phyloP scores from a whole-genome alignment of 1,139 yeast species.

The Nakaseomyces sp. region DNA sequence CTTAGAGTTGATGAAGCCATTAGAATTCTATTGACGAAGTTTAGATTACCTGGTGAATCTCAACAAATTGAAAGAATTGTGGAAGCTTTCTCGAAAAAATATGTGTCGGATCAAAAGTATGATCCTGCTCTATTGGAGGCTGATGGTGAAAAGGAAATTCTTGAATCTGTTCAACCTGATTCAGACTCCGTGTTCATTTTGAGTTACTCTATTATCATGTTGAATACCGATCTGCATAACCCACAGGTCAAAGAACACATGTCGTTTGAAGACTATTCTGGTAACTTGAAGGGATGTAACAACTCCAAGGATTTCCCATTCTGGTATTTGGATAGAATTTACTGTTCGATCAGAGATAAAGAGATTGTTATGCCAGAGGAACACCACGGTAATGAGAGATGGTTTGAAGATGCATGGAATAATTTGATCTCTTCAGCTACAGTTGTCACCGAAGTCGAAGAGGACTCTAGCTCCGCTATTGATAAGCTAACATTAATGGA shows the following conservation, averaged over 20 bases:
- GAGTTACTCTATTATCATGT: conserved; percentile 67
- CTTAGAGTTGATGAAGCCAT: conserved; percentile 90
- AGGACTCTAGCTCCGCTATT: conserved; percentile 16
- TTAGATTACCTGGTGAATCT: conserved; percentile 94
- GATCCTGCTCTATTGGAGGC: conserved; percentile 22
- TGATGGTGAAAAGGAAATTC: conserved; percentile 29
- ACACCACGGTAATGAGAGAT: conserved; percentile 72
- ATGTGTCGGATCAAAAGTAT: conserved; percentile 50
- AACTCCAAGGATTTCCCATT: conserved; percentile 69
- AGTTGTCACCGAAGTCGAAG: conserved; percentile 29
- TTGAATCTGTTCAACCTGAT: conserved; percentile 49
- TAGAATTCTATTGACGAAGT: conserved; percentile 68
- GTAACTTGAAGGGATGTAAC: conserved; percentile 72
- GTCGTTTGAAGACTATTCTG: conserved; percentile 75
- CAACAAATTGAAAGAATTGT: conserved; percentile 91
- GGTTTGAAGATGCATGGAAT: conserved; percentile 94
- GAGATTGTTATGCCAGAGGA: conserved; percentile 98
- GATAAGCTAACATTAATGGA: conserved; percentile 28
- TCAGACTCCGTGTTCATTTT: conserved; percentile 64
- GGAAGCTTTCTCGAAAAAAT: conserved; percentile 76
- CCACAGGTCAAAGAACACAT: conserved; percentile 78
- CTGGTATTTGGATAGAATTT: conserved; percentile 78
- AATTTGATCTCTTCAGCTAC: conserved; percentile 54
- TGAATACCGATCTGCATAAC: conserved; percentile 71
- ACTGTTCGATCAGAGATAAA: conserved; percentile 66